Base-by-base conservation (phyloP, 2,329 filamentous ascomycete species). In the Microcyclosporella mali region DNA sequence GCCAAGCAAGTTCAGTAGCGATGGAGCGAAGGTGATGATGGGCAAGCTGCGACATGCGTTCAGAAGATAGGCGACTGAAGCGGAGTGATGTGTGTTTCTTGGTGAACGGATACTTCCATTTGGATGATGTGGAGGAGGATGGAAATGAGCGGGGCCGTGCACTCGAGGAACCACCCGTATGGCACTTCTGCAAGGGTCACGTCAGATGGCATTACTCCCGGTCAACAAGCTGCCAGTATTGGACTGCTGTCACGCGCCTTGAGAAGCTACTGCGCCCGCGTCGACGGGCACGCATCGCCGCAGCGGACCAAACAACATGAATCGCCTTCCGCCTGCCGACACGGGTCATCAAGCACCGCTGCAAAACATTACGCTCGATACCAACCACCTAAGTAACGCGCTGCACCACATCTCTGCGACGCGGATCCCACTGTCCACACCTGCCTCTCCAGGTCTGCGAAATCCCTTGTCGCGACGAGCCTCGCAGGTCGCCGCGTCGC, bases 381-480 rank as follows among this genome's bases (percentile, higher is more conserved):
- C 41, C 8, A 29, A 30, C 18, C 45, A 47, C n/a, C 12, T 42
- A 16, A 40, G 33, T 38, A 44, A 53, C 16, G 30, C 43, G 7
- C 37, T 37, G 45, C 37, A 35, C 18, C 46, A 43, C 15, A 32
- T 46, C 32, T 42, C 41, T 10, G 17, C 43, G 34, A 36, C 17
- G 18, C 39, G 25, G 33, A 33, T 36, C 37, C 18, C 21, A 25
- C 9, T 25, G 9, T 49, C 51, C 15, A 47, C 49, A 14, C 51
- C 51, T 21, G 36, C 45, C 25, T 52, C 51, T 8, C 51, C 51
- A 2, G 39, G 28, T 11, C 38, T 49, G 14, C 40, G 33, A 29
- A 51, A 44, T n/a, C 42, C 51, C 2, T 30, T 40, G 6, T 44
- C 45, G 31, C 47, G 52, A 19, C 47, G 45, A n/a, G 29, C 50